Conservation (phyloP, 129 eudicot genomes). For the Smallanthus sonchifolius region DNA sequence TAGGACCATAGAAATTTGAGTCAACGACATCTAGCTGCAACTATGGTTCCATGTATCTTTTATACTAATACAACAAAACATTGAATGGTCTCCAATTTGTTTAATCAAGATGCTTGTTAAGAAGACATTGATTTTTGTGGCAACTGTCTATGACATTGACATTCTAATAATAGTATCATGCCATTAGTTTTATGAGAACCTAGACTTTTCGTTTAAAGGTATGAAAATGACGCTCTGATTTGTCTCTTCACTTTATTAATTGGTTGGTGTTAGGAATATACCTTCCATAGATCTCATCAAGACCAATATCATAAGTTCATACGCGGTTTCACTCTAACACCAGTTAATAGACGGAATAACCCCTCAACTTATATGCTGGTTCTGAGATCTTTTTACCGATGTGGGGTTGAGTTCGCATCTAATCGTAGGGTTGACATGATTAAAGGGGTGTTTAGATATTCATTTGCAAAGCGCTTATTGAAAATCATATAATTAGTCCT, state of each 20-base stretch:
- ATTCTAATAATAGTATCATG: not conserved
- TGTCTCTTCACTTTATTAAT: not conserved
- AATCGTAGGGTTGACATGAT: too few relatives aligned
- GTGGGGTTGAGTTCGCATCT: too few relatives aligned
- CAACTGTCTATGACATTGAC: conserved; percentile 17
- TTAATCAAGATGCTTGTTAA: not conserved
- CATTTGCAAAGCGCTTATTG: too few relatives aligned
- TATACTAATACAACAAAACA: not conserved
- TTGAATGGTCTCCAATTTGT: not conserved
- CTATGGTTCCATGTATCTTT: conserved; percentile 1
- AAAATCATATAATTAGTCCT: too few relatives aligned
- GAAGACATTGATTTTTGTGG: not conserved
- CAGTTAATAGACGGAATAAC: too few relatives aligned
- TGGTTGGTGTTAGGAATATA: not conserved
- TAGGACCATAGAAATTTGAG: not conserved
- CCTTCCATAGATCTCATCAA: too few relatives aligned
- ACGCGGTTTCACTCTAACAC: too few relatives aligned
- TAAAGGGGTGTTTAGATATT: too few relatives aligned
- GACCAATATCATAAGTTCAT: too few relatives aligned
- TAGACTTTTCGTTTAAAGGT: conserved; percentile 20
- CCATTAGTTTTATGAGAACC: conserved; percentile 1
- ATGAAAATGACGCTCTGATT: not conserved
- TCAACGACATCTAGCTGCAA: not conserved
- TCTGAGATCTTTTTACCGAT: too few relatives aligned
- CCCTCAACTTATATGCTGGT: too few relatives aligned